These are phyloP conservation scores for Ophiostoma tasmaniense DNA, from an alignment of 2,329 filamentous ascomycete genomes.

Conservation along the genomic window DNA sequence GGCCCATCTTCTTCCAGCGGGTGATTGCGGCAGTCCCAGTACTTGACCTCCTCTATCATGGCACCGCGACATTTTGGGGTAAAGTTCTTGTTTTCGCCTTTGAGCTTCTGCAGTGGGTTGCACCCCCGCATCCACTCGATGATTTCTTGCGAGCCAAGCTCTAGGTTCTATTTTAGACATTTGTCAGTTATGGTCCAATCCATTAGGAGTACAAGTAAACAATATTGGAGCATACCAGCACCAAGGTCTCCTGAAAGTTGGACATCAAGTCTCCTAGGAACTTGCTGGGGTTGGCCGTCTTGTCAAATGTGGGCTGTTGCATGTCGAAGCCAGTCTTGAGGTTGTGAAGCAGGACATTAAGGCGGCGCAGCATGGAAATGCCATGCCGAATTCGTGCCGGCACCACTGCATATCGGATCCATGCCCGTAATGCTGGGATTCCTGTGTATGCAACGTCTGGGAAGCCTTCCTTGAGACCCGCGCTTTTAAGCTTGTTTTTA, in stretches of 20 bases:
- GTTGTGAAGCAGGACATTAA: constrained; percentile 9
- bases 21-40: constrained; percentile 2
- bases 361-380: constrained; percentile 8
- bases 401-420: constrained; percentile 13
- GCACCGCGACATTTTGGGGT: neutral
- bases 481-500: neutral
- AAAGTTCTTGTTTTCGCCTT: neutral
- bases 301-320: neutral
- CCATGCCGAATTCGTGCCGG: constrained; percentile 12
- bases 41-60: neutral
- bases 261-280: neutral
- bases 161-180: neutral
- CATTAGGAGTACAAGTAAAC: neutral
- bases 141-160: neutral
- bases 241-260: neutral
- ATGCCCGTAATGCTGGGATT: constrained; percentile 12
- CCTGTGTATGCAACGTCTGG: constrained; percentile 7
- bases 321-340: constrained; percentile 4
- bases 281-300: neutral
- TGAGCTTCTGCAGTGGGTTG: constrained; percentile 11
- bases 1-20: neutral
- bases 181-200: neutral
- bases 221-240: neutral
- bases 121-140: neutral
- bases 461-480: neutral